Evolutionary conservation across 176 grass and related monocot species (phyloP).

Genomic region (Ensete ventricosum): DNA sequence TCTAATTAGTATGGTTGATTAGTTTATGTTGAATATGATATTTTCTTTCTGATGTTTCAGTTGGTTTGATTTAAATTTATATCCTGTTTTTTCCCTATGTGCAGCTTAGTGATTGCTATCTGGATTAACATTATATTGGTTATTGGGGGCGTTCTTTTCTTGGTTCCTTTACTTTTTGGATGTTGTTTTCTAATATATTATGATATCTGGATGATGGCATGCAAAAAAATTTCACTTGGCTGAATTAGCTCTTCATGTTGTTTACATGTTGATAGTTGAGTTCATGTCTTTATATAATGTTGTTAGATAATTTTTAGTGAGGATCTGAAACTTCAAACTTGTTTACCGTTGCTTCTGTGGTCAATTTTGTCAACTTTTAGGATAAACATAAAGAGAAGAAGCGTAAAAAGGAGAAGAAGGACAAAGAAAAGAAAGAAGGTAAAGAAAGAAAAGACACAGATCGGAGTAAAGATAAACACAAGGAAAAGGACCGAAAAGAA

Average conservation of each 20-base stretch:
- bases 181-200: not conserved
- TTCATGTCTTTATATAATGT: not conserved
- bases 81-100: not conserved
- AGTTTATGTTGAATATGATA: not conserved
- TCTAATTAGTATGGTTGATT: not conserved
- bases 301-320: constrained; percentile 13
- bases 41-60: not conserved
- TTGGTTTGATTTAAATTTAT: not conserved
- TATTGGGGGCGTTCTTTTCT: not conserved
- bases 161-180: not conserved
- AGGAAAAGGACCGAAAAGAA: constrained; percentile 16
- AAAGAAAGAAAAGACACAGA: constrained; percentile 20
- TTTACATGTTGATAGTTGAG: not conserved
- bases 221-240: not conserved
- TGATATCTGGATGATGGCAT: not conserved
- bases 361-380: constrained; percentile 27
- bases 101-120: not conserved
- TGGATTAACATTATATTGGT: not conserved
- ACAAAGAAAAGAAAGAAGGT: constrained; percentile 17
- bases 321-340: not conserved
- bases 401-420: constrained; percentile 36
- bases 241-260: not conserved
- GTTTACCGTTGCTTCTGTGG: not conserved
- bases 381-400: constrained; percentile 74
- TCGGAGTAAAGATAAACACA: constrained; percentile 15